Conservation (phyloP, 345 rosid species). For the Psidium guajava region DNA sequence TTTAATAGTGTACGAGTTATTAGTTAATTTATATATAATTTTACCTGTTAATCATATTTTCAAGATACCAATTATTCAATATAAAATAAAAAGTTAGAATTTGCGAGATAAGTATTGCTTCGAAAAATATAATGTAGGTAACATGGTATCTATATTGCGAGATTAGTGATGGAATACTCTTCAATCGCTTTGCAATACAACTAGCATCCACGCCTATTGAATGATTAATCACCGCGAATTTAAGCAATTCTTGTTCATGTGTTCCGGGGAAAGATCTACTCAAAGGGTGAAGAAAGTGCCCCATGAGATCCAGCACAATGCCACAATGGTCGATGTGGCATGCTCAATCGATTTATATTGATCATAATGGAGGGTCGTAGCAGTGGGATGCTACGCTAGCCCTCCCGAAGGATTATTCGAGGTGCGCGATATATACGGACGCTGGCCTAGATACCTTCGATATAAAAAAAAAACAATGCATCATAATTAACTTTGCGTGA, state of each 20-base stretch:
- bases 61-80: neutral
- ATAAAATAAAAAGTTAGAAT: neutral
- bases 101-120: neutral
- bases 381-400: too few species aligned
- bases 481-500: neutral
- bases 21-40: neutral
- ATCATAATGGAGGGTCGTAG: too few species aligned
- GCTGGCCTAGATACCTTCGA: too few species aligned
- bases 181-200: neutral
- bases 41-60: neutral
- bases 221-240: neutral
- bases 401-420: too few species aligned
- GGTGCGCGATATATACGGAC: too few species aligned
- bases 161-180: neutral
- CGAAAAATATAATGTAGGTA: neutral
- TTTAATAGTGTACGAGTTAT: neutral
- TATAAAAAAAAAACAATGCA: neutral
- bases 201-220: neutral
- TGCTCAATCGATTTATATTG: neutral
- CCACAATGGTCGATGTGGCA: neutral
- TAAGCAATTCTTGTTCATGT: neutral
- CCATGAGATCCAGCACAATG: neutral
- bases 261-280: neutral
- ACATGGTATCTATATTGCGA: neutral
- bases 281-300: neutral